Evolutionary conservation across 176 grass and related monocot species (phyloP), one percentile per base, ranked within the genome.

Genomic region (Oryza australiensis): DNA sequence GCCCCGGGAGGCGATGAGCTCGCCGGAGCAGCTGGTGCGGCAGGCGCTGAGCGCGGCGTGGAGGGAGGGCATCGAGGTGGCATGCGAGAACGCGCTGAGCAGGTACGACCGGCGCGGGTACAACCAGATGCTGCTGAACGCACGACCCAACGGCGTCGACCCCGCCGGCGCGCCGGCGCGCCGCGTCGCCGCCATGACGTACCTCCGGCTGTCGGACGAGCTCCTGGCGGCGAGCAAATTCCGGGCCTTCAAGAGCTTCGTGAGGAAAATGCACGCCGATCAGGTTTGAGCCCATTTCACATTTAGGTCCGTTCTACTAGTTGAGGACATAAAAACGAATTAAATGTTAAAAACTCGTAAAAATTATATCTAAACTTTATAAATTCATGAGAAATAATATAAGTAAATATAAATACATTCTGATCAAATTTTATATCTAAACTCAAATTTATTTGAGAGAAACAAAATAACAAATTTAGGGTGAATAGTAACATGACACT

Each of bases 81-180:
- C 94, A 62, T 89, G 89, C 62, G 94, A 94, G 83, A 97, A 94
- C 89, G 92, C 94, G 69, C 86, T 94, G 10, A 87, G 85, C 76
- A 72, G 88, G 62, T 91, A 87, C 59, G 94, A 92, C 46, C 83
- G 88, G 32, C 26, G 48, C 9, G 90, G 76, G 2, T 94, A 94
- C 72, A 94, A 97, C 80, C 90, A 92, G 75, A 94, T 97, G 73
- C 67, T 89, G 32, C 82, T 32, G 72, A 97, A 81, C 70, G 86
- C 86, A 43, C 84, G 90, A 43, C 86, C 92, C 74, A 89, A 89
- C 71, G 92, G 90, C 57, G 67, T 89, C 3, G 45, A 16, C 46
- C 57, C 72, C 74, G 72, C 7, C 37, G 70, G 65, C 12, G 32
- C 18, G 18, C 70, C 84, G 75, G 57, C 49, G 26, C 85, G 66